These are phyloP conservation scores for Aspergillus felis DNA, from an alignment of 2,329 filamentous ascomycete genomes.

Conservation along the genomic window DNA sequence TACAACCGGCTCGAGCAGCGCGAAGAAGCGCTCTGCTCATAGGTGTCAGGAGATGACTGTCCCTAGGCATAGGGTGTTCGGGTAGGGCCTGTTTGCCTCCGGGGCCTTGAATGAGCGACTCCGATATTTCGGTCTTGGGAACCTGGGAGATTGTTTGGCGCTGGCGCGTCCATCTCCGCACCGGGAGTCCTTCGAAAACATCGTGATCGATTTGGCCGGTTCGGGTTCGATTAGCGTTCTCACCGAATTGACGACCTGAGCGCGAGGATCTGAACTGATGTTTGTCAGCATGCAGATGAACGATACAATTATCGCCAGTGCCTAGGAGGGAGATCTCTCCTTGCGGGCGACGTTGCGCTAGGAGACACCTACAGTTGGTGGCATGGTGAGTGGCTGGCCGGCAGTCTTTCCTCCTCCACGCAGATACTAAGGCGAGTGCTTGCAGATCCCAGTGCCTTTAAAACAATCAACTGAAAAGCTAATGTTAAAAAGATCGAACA, in stretches of 20 bases:
- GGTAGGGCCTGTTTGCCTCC: conserved; percentile 45
- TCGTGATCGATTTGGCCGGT: conserved; percentile 59
- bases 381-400: conserved; percentile 23
- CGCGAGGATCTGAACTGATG: conserved; percentile 54
- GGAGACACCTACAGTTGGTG: conserved; percentile 31
- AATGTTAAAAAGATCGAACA: neutral
- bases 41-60: conserved; percentile 70
- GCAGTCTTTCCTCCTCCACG: conserved; percentile 5
- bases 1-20: conserved; percentile 70
- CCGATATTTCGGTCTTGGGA: conserved; percentile 57
- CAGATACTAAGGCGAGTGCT: neutral
- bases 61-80: conserved; percentile 84
- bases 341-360: conserved; percentile 1
- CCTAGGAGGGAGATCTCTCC: neutral
- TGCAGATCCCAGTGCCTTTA: neutral
- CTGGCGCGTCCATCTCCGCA: conserved; percentile 83
- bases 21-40: conserved; percentile 80
- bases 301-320: neutral
- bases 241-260: conserved; percentile 55
- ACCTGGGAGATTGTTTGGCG: conserved; percentile 65
- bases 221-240: conserved; percentile 35
- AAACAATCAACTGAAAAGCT: neutral
- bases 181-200: conserved; percentile 70
- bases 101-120: conserved; percentile 25
- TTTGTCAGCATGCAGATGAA: conserved; percentile 13